Conservation (phyloP, 2,329 filamentous ascomycete species). For the Pezicula neosporulosa region DNA sequence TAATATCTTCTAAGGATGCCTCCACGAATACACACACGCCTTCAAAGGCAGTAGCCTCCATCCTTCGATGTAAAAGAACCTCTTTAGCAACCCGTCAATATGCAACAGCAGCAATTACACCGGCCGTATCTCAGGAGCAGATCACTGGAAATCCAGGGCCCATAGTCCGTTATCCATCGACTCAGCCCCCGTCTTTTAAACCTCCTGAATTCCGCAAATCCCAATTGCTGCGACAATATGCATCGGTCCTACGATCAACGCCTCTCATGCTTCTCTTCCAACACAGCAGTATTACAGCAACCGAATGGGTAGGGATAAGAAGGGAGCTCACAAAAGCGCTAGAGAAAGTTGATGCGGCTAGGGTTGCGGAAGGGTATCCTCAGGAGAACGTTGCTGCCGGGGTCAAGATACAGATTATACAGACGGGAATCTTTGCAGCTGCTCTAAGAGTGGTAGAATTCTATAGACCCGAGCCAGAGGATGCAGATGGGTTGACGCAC, state of each 20-base stretch:
- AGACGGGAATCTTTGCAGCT: constrained; percentile 84
- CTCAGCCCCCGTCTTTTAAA: constrained; percentile 84
- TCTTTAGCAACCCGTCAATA: constrained; percentile 35
- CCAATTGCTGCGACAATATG: constrained; percentile 75
- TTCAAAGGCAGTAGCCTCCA: constrained; percentile 25
- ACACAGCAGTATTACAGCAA: constrained; percentile 69
- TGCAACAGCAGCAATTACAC: constrained; percentile 47
- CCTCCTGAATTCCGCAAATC: constrained; percentile 85
- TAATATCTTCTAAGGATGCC: constrained; percentile 39
- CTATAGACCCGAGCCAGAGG: constrained; percentile 52
- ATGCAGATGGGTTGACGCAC: constrained; percentile 43
- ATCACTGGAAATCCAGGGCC: constrained; percentile 35
- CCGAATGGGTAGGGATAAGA: constrained; percentile 64
- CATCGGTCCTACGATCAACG: constrained; percentile 67
- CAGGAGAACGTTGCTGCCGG: constrained; percentile 49
- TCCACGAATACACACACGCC: constrained; percentile 37
- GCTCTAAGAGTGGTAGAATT: constrained; percentile 86
- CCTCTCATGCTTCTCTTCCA: constrained; percentile 70
- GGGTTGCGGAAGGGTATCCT: constrained; percentile 37
- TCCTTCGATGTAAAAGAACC: constrained; percentile 31
- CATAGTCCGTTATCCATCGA: constrained; percentile 46
- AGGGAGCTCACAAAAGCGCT: constrained; percentile 60
- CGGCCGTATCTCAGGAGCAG: constrained; percentile 44
- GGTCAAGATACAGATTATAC: constrained; percentile 78
- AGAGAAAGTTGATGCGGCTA: constrained; percentile 57